phyloP scores from a whole-genome alignment of 371 early-diverging fungal species.

The Sanchytrium tribonematis region DNA sequence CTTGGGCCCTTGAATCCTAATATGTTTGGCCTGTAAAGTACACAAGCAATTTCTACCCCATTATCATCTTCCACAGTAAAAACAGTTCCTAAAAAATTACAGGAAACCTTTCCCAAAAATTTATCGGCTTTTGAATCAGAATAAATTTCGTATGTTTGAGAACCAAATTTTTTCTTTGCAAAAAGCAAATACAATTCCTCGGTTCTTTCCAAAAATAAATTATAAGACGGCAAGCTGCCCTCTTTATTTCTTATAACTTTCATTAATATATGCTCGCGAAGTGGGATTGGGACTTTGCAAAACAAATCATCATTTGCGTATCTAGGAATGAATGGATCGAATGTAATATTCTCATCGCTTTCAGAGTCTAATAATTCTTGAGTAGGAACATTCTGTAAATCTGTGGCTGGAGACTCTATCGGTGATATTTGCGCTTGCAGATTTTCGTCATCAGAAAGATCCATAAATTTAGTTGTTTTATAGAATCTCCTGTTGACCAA shows the following conservation, averaged over 20 bases:
- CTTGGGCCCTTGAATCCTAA: not conserved
- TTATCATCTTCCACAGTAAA: not conserved
- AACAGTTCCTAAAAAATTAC: not conserved
- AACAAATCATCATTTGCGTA: not conserved
- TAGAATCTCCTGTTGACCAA: not conserved
- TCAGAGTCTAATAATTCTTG: not conserved
- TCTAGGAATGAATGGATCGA: not conserved
- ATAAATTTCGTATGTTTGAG: not conserved
- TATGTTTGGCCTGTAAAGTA: not conserved
- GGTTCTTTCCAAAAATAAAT: not conserved
- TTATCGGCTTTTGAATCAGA: not conserved
- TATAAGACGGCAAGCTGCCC: not conserved
- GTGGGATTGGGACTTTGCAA: not conserved
- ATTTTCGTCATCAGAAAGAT: not conserved
- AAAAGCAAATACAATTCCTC: not conserved
- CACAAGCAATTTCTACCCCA: not conserved
- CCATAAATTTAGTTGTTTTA: too few relatives aligned
- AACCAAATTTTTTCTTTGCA: not conserved
- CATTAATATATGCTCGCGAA: not conserved
- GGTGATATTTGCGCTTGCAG: not conserved
- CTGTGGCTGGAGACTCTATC: not conserved
- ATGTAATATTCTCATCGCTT: not conserved
- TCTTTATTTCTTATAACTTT: not conserved
- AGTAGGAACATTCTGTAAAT: not conserved
- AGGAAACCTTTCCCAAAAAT: not conserved